Evolutionary conservation across 2,329 filamentous ascomycete species (phyloP), one percentile per base, ranked within the genome.

Genomic region (Monilinia laxa): DNA sequence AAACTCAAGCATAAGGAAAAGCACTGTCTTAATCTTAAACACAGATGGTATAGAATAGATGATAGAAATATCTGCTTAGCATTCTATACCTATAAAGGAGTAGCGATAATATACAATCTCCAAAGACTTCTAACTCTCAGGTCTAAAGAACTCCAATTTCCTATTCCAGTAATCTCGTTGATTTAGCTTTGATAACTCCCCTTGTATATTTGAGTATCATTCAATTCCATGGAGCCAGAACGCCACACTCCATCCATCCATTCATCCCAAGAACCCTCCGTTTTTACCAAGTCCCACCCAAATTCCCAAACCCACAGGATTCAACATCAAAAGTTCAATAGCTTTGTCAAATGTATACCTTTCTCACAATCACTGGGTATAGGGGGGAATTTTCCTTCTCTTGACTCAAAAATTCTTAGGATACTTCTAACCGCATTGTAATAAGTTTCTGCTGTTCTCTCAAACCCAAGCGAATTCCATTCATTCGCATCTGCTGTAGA

Each of bases 301-400:
- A 14, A 38, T 11, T 5, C 28, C 25, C 45, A 7, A 38, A 20
- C 16, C 28, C 45, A 6, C 38, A 51, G 6, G 11, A 18, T 14
- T 38, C 31, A n/a, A 12, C 12, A 57, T 54, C 20, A 71, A 53
- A 73, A 71, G 31, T 69, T 71, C 62, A 76, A 67, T 45, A 76
- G 40, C 23, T 65, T 69, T 62, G 70, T 74, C 67, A 76, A 54
- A 68, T 76, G 75, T 25, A 42, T 68, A 3, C 75, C 75, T 53
- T 73, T 75, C 45, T 73, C 73, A 55, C 74, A 75, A 66, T 75
- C 73, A 68, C 75, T 71, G 16, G 69, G 69, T 25, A 76, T 71
- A 2, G 69, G 58, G 20, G 70, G 71, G 25, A 73, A 73, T 14
- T 45, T 70, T 3, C 73, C 74, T 18, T 67, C 62, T 38, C 64